These are phyloP conservation scores for Protostelium mycophagum DNA, from an alignment of 78 protist species.

Conservation along the genomic window DNA sequence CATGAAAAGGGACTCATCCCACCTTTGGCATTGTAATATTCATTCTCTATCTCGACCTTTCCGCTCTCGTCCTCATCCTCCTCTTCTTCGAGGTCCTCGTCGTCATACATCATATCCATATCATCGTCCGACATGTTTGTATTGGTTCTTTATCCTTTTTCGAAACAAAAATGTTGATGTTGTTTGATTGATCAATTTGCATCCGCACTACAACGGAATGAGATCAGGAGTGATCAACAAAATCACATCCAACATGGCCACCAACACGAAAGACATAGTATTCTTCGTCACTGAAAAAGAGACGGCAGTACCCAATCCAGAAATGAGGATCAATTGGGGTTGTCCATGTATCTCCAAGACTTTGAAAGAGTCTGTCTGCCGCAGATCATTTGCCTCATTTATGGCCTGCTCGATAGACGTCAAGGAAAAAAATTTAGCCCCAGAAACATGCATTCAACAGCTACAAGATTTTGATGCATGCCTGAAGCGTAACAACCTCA, in stretches of 20 bases:
- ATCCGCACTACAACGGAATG: too few relatives aligned
- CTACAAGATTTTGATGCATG: neutral
- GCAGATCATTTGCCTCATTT: neutral
- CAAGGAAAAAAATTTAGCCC: neutral
- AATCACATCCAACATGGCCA: neutral
- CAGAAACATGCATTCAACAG: neutral
- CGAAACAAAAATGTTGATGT: neutral
- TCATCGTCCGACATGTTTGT: slow-evolving; percentile 60
- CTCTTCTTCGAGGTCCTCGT: slow-evolving; percentile 43
- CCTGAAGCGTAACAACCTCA: neutral
- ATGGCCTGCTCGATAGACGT: neutral
- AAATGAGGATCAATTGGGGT: neutral
- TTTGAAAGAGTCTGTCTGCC: neutral
- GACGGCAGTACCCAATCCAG: neutral
- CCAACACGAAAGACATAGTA: neutral
- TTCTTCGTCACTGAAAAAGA: neutral
- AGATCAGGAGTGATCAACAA: neutral
- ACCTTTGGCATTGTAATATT: slow-evolving; percentile 68
- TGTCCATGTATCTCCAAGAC: neutral
- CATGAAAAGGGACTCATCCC: too few relatives aligned
- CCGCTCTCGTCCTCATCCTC: slow-evolving; percentile 38
- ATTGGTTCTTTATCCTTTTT: neutral
- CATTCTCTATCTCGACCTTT: slow-evolving; percentile 61
- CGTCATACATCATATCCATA: slow-evolving; percentile 56
- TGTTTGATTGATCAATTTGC: too few relatives aligned